phyloP scores from a whole-genome alignment of 1,284 basidiomycete species.

The Ceratobasidium sp. region DNA sequence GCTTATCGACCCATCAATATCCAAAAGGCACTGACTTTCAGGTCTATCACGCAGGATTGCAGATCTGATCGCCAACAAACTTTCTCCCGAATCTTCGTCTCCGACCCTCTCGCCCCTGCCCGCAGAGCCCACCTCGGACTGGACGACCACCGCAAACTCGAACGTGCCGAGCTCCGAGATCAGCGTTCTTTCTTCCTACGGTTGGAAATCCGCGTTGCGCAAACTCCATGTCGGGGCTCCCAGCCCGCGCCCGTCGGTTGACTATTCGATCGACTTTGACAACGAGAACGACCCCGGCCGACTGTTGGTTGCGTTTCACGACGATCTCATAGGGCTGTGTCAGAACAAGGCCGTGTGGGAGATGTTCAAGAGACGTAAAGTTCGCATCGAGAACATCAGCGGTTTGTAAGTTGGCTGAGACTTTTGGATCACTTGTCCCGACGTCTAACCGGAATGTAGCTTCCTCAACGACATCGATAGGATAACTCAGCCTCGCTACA shows the following conservation, averaged over 20 bases:
- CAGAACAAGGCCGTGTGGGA: constrained; percentile 68
- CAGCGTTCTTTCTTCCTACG: constrained; percentile 25
- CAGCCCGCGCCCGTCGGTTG: constrained; percentile 14
- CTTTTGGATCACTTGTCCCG: not conserved
- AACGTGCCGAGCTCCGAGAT: constrained; percentile 31
- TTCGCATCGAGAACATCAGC: constrained; percentile 79
- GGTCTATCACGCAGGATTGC: constrained; percentile 34
- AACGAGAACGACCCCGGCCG: constrained; percentile 70
- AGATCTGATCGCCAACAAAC: constrained; percentile 45
- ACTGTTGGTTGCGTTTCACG: constrained; percentile 67
- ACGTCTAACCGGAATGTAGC: constrained; percentile 54
- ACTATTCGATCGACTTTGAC: constrained; percentile 64
- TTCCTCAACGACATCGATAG: constrained; percentile 81
- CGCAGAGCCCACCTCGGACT: constrained; percentile 56
- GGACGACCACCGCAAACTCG: constrained; percentile 48
- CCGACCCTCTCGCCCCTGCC: constrained; percentile 32
- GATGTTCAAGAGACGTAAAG: constrained; percentile 67
- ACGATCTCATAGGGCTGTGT: constrained; percentile 76
- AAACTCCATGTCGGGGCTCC: constrained; percentile 1
- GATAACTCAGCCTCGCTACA: constrained; percentile 80
- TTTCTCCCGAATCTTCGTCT: constrained; percentile 48
- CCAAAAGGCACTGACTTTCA: constrained; percentile 66
- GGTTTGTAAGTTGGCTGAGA: constrained; percentile 70
- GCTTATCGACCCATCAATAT: constrained; percentile 51
- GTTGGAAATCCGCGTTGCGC: constrained; percentile 24